Percentiles rank a stretch among this genome's conserved stretches.
Conservation (phyloP, 331 rosid species). For the Malus hybrid region DNA sequence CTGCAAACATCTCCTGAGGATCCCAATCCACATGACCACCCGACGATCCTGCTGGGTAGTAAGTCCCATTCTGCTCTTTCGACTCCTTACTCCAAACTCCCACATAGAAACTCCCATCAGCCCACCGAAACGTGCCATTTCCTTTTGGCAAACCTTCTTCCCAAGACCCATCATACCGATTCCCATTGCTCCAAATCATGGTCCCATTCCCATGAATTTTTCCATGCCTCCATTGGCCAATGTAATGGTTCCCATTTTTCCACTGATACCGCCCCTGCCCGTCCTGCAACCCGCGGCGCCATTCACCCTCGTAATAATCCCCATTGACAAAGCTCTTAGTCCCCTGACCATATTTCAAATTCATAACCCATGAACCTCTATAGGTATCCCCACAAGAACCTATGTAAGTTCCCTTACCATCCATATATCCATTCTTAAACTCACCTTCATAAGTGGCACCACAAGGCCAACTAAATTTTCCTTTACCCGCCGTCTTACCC, state of each 20-base stretch:
- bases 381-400: constrained; percentile 67
- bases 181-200: constrained; percentile 65
- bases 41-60: constrained; percentile 43
- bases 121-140: constrained; percentile 71
- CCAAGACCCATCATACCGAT: constrained; percentile 83
- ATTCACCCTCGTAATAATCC: constrained; percentile 85
- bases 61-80: constrained; percentile 63
- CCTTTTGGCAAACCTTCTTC: constrained; percentile 76
- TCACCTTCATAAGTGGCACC: constrained; percentile 92
- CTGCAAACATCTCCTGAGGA: constrained; percentile 43
- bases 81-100: constrained; percentile 69
- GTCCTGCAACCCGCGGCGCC: constrained; percentile 73
- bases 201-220: constrained; percentile 63
- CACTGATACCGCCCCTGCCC: constrained; percentile 89
- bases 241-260: constrained; percentile 66
- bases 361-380: constrained; percentile 73
- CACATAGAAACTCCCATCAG: constrained; percentile 53
- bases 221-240: constrained; percentile 76
- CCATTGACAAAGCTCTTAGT: constrained; percentile 62
- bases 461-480: constrained; percentile 87
- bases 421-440: constrained; percentile 62
- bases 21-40: constrained; percentile 37
- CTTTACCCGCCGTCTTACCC: constrained; percentile 62
- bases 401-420: constrained; percentile 74
- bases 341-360: constrained; percentile 74